Evolutionary conservation across 345 rosid species (phyloP), one percentile per base, ranked within the genome.

Genomic region (Eucalyptus grandis): DNA sequence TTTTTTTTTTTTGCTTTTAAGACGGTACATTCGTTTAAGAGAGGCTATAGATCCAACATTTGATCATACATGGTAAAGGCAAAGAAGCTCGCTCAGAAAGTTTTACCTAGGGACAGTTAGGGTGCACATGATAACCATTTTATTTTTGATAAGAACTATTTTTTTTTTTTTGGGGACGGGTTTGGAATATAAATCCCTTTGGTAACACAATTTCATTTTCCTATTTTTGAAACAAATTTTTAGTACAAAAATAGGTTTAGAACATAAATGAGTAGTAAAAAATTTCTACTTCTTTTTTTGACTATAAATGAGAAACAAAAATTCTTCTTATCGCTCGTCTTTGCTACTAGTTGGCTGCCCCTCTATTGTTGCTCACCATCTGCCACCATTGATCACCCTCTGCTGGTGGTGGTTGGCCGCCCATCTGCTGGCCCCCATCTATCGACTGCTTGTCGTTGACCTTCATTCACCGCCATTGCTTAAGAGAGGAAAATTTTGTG

Each of bases 321-420:
- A 3, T 1, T 53, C 0, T 53, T 53, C 0, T 53, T 0, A 53
- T 53, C 0, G 0, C 10, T 53, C 0, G 2, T 0, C 58, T 8
- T 53, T 1, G 10, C 10, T 53, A 53, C 0, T 19, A 53, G 56
- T 0, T 0, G 0, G 56, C 5, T 0, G 24, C 24, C 0, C 2
- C 58, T 53, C 5, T 53, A 1, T 0, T 53, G 0, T 53, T 53
- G 58, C 58, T 19, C 2, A 19, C 1, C 58, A 53, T 53, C 0
- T 53, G 10, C 58, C 58, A 53, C 58, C 58, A 53, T 53, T 53
- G 58, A 53, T 53, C 24, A 53, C 5, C 58, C 58, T 53, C 0
- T 53, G 10, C 56, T 0, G 0, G 0, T 0, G 4, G 58, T 53
- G 58, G 24, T 1, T 53, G 24, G 58, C 1, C 0, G 5, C 24